Evolutionary conservation across 164 flowering plant species (phyloP).

Genomic region (Berberis vulgaris): DNA sequence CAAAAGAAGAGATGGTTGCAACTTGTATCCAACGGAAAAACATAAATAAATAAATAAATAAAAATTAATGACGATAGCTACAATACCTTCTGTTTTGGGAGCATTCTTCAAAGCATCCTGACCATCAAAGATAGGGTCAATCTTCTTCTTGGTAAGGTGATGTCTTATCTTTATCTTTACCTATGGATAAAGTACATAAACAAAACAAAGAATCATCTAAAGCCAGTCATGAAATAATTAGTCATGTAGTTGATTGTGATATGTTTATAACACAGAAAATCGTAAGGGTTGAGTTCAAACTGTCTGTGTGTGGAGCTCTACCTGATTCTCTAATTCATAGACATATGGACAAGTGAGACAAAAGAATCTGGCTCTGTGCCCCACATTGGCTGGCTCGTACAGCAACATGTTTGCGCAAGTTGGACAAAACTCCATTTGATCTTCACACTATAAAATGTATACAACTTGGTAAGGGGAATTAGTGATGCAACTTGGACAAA

Average conservation of each 20-base stretch:
- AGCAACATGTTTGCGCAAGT: slow-evolving; percentile 20
- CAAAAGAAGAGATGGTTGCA: no score
- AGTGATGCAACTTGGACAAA: no score
- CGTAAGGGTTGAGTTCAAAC: no score
- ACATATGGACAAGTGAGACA: slow-evolving; percentile 20
- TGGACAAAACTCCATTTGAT: slow-evolving; percentile 22
- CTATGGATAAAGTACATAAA: neutral
- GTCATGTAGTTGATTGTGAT: no score
- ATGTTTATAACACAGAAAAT: no score
- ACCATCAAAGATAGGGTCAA: slow-evolving; percentile 16
- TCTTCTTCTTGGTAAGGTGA: slow-evolving; percentile 10
- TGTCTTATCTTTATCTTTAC: slow-evolving; percentile 13
- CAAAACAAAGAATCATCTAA: neutral
- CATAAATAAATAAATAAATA: no score
- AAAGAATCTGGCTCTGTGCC: slow-evolving; percentile 12
- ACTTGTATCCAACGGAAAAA: no score
- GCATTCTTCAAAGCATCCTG: slow-evolving; percentile 15
- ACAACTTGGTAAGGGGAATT: no score
- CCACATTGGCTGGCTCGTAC: slow-evolving; percentile 6
- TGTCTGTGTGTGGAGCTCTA: neutral
- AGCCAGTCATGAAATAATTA: no score
- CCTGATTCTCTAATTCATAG: slow-evolving; percentile 11
- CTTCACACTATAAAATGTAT: no score
- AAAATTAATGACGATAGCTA: neutral
- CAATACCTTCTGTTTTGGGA: slow-evolving; percentile 17